Conservation (phyloP, 257 asterid species). For the Parsonsia alboflavescens region DNA sequence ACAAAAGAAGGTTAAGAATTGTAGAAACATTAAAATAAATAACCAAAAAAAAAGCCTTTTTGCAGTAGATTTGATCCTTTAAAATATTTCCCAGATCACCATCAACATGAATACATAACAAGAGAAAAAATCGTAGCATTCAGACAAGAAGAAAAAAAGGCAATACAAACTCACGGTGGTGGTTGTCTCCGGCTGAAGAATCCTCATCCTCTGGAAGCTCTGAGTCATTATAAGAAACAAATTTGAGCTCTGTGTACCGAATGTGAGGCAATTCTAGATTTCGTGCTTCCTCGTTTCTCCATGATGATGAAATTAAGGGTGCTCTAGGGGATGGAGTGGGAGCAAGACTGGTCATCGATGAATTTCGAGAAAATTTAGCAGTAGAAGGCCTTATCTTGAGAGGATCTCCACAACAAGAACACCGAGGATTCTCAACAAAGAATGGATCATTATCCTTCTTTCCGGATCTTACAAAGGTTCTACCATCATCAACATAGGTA, state of each 20-base stretch:
- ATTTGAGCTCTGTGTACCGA: slow-evolving; percentile 52
- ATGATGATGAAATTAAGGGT: slow-evolving; percentile 25
- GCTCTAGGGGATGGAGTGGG: slow-evolving; percentile 65
- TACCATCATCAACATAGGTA: slow-evolving; percentile 34
- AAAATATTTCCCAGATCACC: neutral
- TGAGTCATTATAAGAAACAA: slow-evolving; percentile 40
- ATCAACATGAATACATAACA: neutral
- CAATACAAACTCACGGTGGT: slow-evolving; percentile 33
- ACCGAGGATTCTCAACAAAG: slow-evolving; percentile 28
- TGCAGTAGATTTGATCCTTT: neutral
- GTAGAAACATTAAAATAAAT: neutral
- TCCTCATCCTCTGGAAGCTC: slow-evolving; percentile 49
- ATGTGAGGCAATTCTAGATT: slow-evolving; percentile 41
- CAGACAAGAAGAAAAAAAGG: neutral
- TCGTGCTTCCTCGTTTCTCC: slow-evolving; percentile 40
- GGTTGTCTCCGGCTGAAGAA: slow-evolving; percentile 32
- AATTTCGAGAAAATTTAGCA: slow-evolving; percentile 34
- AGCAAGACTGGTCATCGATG: slow-evolving; percentile 37
- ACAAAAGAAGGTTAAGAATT: neutral
- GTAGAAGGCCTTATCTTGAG: slow-evolving; percentile 38
- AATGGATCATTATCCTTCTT: slow-evolving; percentile 48
- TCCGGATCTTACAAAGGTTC: slow-evolving; percentile 16
- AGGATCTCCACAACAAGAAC: slow-evolving; percentile 84
- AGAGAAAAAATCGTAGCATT: neutral
- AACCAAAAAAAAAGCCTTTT: neutral